A percentile compares a stretch with the other conserved stretches of the same genome.
These are phyloP conservation scores for Aaosphaeria arxii DNA, from an alignment of 2,329 filamentous ascomycete genomes.

Conservation along the genomic window DNA sequence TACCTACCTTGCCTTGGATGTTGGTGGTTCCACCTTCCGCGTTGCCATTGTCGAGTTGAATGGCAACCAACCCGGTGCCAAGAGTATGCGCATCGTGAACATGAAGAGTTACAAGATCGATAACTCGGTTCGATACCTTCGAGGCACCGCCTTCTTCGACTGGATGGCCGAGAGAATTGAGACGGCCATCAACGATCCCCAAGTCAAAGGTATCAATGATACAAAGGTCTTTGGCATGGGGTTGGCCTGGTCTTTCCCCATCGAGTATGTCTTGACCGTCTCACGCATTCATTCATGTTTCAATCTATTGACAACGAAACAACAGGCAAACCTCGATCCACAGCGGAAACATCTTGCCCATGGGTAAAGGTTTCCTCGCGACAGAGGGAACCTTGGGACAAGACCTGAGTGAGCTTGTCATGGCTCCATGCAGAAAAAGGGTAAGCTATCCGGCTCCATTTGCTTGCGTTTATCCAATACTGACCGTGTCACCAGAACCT, in stretches of 20 bases:
- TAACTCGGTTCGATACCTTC: slow-evolving; percentile 52
- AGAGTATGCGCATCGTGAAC: slow-evolving; percentile 53
- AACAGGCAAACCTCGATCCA: slow-evolving; percentile 54
- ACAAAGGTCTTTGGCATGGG: slow-evolving; percentile 54
- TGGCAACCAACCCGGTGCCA: slow-evolving; percentile 44
- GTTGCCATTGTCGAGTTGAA: slow-evolving; percentile 58
- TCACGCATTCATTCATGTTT: not conserved
- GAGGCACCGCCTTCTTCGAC: slow-evolving; percentile 60
- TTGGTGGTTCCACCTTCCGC: slow-evolving; percentile 65
- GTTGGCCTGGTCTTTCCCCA: slow-evolving; percentile 64
- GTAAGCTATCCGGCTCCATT: slow-evolving; percentile 19
- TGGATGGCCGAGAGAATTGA: slow-evolving; percentile 64
- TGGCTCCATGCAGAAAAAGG: slow-evolving; percentile 54
- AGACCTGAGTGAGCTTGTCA: slow-evolving; percentile 59
- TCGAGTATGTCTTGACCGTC: slow-evolving; percentile 46
- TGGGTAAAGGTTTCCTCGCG: slow-evolving; percentile 65
- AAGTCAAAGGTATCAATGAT: slow-evolving; percentile 34
- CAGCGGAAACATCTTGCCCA: slow-evolving; percentile 56
- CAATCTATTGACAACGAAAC: not conserved
- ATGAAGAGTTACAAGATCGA: slow-evolving; percentile 57
- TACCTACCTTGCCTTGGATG: slow-evolving; percentile 60
- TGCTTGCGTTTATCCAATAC: not conserved
- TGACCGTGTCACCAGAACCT: slow-evolving; percentile 39
- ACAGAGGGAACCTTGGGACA: slow-evolving; percentile 58
- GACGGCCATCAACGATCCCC: slow-evolving; percentile 47